Evolutionary conservation across 2,329 filamentous ascomycete species (phyloP), one percentile per base, ranked within the genome.

Genomic region (Celoporthe dispersa): DNA sequence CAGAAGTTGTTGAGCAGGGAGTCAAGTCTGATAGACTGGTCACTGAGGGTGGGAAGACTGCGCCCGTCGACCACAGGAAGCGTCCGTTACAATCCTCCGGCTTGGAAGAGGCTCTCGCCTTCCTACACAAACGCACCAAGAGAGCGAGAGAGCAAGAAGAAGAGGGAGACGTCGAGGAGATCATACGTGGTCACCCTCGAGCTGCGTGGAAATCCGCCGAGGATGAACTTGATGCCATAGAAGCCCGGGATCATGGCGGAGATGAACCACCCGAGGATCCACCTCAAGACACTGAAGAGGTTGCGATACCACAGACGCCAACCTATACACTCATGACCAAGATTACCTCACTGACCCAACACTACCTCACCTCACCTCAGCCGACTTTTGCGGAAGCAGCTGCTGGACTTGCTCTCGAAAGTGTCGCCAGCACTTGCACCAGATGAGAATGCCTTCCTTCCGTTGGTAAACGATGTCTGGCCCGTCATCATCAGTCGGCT

Each of bases 381-480:
- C 90, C 94, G 0, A 87, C 89, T 14, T 14, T 86, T 99, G 11
- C 90, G 95, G 55, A 89, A 89, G 39, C 93, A 91, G 0, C 86
- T 99, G 3, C 87, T 99, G 12, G 87, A 89, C 22, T 88, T 98
- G 7, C 87, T 98, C 16, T 83, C 86, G 35, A 93, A 90, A 0
- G 91, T 94, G 3, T 87, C 91, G 5, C 88, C 91, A 0, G 86
- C 92, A 0, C 87, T 99, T 3, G 88, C 91, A 0, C 85, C 84
- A 3, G 90, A 98, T 74, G 92, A 97, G 77, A 90, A 94, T 72
- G 88, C 90, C 0, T 98, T 97, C 78, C 82, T 99, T 1, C 96
- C 96, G 0, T 85, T 98, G 0, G 90, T 98, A 74, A 96, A 98
- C 79, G 91, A 92, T 3, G 84, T 98, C 9, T 99, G 95, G 95